Evolutionary conservation across 2,329 filamentous ascomycete species (phyloP), one percentile per base, ranked within the genome.

Genomic region (Fusarium duplospermum): DNA sequence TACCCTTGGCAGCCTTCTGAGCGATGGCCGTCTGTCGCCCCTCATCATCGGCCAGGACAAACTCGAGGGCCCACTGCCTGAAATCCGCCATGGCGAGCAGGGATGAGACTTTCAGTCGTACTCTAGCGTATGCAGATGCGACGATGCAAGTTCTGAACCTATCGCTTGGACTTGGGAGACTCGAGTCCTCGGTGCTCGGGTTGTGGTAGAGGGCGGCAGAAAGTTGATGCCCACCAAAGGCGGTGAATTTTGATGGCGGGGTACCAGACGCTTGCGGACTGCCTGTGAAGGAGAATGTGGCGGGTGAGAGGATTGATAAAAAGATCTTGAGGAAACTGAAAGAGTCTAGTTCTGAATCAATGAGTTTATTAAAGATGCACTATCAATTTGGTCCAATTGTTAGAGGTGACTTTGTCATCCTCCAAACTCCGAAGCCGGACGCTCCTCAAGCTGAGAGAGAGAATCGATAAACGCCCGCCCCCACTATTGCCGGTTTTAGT

Each of bases 1-100:
- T 69, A 86, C 84, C 84, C 72, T 79, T 79, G 22, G 87, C 87
- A n/a, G 87, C 85, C 59, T 84, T 83, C 61, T 85, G 81, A 33
- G 85, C 82, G 69, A 88, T 83, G 35, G 72, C 78, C 18, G 77
- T 81, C 70, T 84, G 81, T 66, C 80, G 82, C 40, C 81, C 79
- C 66, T 84, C 83, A 66, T 87, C 83, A 63, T 89, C 87, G 10
- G 86, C 83, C 45, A 89, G 86, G 67, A 89, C 87, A 78, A 87
- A 89, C 72, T 88, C 84, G 63, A 89, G 81, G 36, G 88, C 88
- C 72, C 88, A 84, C 73, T 88, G 86, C 72, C 86, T 84, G 73
- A 89, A 86, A 76, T 84, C 84, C 60, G 86, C 84, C 88, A 89
- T 89, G 76, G 61, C 63, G 57, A 24, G 52, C 61, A 66, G 59